These are phyloP conservation scores for Chaetothyriales sp. DNA, from an alignment of 2,329 filamentous ascomycete genomes.

Conservation along the genomic window DNA sequence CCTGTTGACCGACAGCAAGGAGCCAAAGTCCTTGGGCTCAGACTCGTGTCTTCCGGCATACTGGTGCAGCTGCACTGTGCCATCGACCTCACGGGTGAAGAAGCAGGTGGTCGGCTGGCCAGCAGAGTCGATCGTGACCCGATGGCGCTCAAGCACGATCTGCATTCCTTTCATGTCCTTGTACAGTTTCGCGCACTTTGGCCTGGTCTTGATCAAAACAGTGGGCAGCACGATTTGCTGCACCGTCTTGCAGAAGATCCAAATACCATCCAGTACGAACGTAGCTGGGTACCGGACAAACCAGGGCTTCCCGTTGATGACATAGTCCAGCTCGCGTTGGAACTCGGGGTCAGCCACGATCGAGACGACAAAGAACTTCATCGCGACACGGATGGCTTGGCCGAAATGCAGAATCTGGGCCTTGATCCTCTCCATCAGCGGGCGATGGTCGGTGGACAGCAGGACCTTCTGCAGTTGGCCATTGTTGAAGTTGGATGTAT, in stretches of 20 bases:
- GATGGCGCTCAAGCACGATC: constrained; percentile 32
- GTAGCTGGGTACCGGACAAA: constrained; percentile 25
- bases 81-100: constrained; percentile 9
- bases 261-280: constrained; percentile 32
- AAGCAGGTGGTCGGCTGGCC: not conserved
- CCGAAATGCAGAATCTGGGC: constrained; percentile 28
- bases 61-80: constrained; percentile 28
- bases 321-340: constrained; percentile 35
- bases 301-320: constrained; percentile 23
- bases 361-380: constrained; percentile 37
- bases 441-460: constrained; percentile 17
- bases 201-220: constrained; percentile 35
- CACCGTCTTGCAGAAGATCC: constrained; percentile 32
- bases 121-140: constrained; percentile 33
- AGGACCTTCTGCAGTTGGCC: not conserved
- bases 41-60: constrained; percentile 27
- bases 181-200: constrained; percentile 33
- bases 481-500: not conserved
- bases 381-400: constrained; percentile 22
- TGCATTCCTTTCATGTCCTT: constrained; percentile 36
- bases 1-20: constrained; percentile 32
- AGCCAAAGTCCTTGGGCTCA: constrained; percentile 30
- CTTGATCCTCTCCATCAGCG: constrained; percentile 13
- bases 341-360: constrained; percentile 38
- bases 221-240: constrained; percentile 33